Conservation (phyloP, 2,329 filamentous ascomycete species). For the Sporothrix pseudoabietina region DNA sequence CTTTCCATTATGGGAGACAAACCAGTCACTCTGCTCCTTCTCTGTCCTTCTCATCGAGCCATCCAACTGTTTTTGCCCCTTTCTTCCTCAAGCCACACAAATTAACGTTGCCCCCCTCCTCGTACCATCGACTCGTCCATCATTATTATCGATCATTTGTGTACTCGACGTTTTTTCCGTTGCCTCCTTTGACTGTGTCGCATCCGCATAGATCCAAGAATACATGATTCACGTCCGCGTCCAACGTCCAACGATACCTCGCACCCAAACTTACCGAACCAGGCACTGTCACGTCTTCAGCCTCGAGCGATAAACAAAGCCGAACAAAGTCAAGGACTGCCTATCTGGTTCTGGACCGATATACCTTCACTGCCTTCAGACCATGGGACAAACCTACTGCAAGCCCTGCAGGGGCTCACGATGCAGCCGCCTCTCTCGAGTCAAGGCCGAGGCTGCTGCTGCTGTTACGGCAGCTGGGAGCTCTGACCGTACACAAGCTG, state of each 20-base stretch:
- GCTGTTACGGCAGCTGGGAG: background rate
- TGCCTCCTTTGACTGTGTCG: background rate
- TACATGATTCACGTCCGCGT: background rate
- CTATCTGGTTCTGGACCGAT: background rate
- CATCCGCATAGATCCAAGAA: background rate
- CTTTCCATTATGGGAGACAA: conserved; percentile 13
- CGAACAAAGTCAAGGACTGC: background rate
- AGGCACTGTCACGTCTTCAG: background rate
- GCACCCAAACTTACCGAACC: background rate
- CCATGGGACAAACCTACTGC: conserved; percentile 23
- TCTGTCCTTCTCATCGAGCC: background rate
- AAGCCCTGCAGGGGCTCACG: background rate
- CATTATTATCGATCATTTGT: conserved; percentile 18
- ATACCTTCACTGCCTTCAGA: background rate
- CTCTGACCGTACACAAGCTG: background rate
- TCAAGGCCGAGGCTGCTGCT: conserved; percentile 20
- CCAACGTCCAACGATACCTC: background rate
- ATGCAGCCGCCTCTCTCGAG: background rate
- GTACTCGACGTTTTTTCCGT: background rate
- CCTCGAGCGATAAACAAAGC: background rate
- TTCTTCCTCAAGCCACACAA: background rate
- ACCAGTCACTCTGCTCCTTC: background rate
- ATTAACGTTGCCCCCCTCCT: background rate
- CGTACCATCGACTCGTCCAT: background rate
- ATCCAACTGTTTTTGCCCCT: background rate